Base-by-base conservation (phyloP, 441 rosid genomes). In the Pelargonium cotyledonis region DNA sequence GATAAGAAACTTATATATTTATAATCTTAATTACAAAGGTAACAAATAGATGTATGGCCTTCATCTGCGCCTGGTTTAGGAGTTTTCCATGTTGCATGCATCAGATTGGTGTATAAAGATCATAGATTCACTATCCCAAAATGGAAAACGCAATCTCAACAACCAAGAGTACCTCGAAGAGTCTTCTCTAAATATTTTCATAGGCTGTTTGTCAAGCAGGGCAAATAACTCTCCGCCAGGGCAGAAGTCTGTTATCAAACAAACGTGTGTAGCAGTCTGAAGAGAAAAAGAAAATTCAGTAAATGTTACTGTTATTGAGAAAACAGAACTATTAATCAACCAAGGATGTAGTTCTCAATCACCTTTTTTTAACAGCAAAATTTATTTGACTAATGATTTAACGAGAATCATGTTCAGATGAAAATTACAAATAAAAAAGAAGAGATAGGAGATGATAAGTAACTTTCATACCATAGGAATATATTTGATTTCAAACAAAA, bases 181-280 rank as follows among this genome's bases (percentile, higher is more conserved):
- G 43, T 90, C 95, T 77, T 95, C 97, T 72, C 82, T 86, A 70
- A 95, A 84, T 60, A 84, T 38, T 83, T 90, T 95, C 98, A 92
- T 89, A 63, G 99, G 98, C 68, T 91, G 98, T 75, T 80, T 88
- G 80, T 92, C 97, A 65, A 95, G 97, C 78, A 95, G 68, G 40
- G 85, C 86, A 83, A 95, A 95, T 80, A 95, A 84, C 81, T 95
- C 99, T 74, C 99, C 99, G 26, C 99, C 99, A 6, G 96, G 86
- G 77, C 84, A 95, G 80, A 95, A 95, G 85, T 95, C 99, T 65
- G 97, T 95, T 77, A 95, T 92, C 79, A 95, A 86, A 82, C 97
- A 95, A 72, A 92, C 90, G 40, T 95, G 99, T 55, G 97, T 90
- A 71, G 97, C 77, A 71, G 97, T 95, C 99, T 95, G 94, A 51